Percentiles rank a stretch among this genome's conserved stretches.
Conservation (phyloP, 176 grass and related monocot genomes). For the Carex pumila region DNA sequence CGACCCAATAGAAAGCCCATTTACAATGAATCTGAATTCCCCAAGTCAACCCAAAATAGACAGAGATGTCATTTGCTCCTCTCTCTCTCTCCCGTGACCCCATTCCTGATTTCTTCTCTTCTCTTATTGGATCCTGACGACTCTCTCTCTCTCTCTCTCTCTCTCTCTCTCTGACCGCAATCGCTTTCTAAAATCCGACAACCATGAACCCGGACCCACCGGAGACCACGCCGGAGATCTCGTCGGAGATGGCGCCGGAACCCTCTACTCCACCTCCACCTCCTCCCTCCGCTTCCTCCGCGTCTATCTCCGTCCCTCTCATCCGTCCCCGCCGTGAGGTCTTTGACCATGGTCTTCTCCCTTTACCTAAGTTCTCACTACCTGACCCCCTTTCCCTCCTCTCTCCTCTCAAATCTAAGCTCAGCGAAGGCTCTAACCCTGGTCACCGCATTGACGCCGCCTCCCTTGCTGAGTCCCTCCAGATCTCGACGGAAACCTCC, state of each 20-base stretch:
- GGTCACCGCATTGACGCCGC: slow-evolving; percentile 40
- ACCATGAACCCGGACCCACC: slow-evolving; percentile 19
- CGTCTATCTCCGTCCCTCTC: not conserved
- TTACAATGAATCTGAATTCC: not conserved
- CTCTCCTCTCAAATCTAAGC: slow-evolving; percentile 53
- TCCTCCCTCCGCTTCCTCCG: not conserved
- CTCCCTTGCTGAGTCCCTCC: slow-evolving; percentile 55
- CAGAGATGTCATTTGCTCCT: not conserved
- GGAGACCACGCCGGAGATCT: slow-evolving; percentile 16
- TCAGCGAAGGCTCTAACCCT: slow-evolving; percentile 16
- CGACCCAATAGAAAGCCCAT: not conserved
- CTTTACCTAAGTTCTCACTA: slow-evolving; percentile 77
- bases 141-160: not conserved
- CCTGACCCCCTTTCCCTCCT: slow-evolving; percentile 65
- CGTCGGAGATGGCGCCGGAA: slow-evolving; percentile 47
- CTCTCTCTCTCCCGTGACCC: not conserved
- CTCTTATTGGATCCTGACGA: not conserved
- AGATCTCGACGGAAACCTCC: slow-evolving; percentile 77
- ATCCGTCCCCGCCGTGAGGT: slow-evolving; percentile 72
- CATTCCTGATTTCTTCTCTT: not conserved
- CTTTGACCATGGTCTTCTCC: slow-evolving; percentile 93
- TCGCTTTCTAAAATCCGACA: not conserved
- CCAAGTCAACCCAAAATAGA: slow-evolving; percentile 17
- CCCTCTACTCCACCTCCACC: slow-evolving; percentile 25
- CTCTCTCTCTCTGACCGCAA: too few relatives aligned